Evolutionary conservation across 768 basidiomycete genomes (phyloP).

Genomic region (Naganishia onofrii): DNA sequence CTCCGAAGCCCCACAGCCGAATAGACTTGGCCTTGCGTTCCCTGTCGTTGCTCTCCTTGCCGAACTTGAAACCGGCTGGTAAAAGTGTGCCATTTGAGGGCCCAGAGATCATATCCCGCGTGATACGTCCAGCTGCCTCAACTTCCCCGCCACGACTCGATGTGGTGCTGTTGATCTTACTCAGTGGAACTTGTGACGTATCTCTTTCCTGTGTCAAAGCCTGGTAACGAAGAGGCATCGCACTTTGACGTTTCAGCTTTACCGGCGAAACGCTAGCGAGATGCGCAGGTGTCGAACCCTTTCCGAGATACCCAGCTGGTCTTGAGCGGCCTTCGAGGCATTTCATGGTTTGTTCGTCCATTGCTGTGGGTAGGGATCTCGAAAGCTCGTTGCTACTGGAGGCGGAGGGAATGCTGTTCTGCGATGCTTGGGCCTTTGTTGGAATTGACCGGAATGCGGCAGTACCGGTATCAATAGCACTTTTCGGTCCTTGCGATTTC

Average conservation of each 20-base stretch:
- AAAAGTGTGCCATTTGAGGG: constrained; percentile 81
- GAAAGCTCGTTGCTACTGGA: constrained; percentile 15
- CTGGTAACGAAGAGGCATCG: constrained; percentile 20
- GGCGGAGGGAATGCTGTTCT: background rate
- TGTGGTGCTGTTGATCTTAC: background rate
- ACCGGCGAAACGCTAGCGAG: background rate
- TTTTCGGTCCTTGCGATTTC: background rate
- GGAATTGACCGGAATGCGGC: background rate
- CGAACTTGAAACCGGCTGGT: constrained; percentile 78
- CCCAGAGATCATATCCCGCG: constrained; percentile 69
- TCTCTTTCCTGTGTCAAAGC: constrained; percentile 21
- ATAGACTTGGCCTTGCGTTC: constrained; percentile 89
- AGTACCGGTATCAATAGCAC: background rate
- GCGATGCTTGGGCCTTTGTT: background rate
- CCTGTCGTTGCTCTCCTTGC: constrained; percentile 66
- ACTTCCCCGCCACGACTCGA: background rate
- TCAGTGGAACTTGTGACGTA: background rate
- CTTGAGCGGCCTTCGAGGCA: background rate
- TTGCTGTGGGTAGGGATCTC: background rate
- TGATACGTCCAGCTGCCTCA: constrained; percentile 26
- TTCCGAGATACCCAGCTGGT: background rate
- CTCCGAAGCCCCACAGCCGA: constrained; percentile 88
- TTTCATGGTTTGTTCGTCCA: background rate
- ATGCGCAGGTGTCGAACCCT: constrained; percentile 1
- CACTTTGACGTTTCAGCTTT: constrained; percentile 27